Evolutionary conservation across 202 grass and related monocot species (phyloP), one percentile per base, ranked within the genome.

Genomic region (Zoysia matrella): DNA sequence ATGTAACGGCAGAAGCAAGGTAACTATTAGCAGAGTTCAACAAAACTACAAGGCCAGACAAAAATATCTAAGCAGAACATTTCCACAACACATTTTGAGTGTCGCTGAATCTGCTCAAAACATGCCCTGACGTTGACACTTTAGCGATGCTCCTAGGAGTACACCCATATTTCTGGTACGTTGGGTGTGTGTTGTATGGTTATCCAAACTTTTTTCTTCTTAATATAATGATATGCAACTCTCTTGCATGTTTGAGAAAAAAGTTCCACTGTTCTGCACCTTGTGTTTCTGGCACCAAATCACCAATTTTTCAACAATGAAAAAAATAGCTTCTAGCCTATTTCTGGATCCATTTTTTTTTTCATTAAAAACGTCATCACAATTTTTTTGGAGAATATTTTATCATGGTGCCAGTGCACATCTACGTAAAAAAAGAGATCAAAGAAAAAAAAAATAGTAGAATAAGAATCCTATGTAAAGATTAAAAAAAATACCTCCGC

Each of bases 401-500:
- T 47, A 72, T 52, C 7, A 86, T 61, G 0, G 5, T 78, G 44
- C n/a, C 47, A 0, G 12, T 78, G 10, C n/a, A 45, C 50, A 73
- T 58, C 45, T 73, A 62, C 51, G 51, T 69, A 30, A 48, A 56
- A 87, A 69, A 50, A 52, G 52, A 4, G 44, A 47, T 7, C 22
- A 48, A 55, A 52, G 53, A 30, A 30, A 30, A 30, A 10, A 42
- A n/a, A 60, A 1, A 16, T 56, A 39, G 48, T 47, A 1, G 1
- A 52, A 52, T 67, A 30, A 2, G 10, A 56, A 80, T 75, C 50
- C 49, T 44, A 84, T 3, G 47, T 44, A 11, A 46, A 52, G 52
- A 82, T 41, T 13, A 83, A 3, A 79, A 79, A 58, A 87, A 86
- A 76, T 89, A 97, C 94, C 94, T 94, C 90, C 16, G 88, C 84